Conservation (phyloP, 192 early-diverging fungal genomes). For the Backusella australiensis region DNA sequence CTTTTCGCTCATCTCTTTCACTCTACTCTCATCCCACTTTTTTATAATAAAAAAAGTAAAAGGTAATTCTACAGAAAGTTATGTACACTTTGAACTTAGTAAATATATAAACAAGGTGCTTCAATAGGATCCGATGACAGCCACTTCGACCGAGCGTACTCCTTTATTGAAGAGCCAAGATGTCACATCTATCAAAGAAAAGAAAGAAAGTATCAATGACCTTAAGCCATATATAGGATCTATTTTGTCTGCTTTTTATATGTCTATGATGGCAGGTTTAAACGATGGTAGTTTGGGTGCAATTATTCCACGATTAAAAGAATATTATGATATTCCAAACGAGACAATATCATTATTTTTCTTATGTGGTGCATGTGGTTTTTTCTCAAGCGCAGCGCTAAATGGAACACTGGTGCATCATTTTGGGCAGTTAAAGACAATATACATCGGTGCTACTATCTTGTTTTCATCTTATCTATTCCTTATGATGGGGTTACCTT, state of each 20-base stretch:
- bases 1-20: background rate
- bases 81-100: background rate
- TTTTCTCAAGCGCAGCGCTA: constrained; percentile 18
- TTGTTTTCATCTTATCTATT: constrained; percentile 15
- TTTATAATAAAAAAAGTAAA: background rate
- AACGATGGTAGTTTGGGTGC: constrained; percentile 35
- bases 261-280: constrained; percentile 19
- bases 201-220: constrained; percentile 2
- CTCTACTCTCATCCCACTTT: background rate
- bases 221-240: background rate
- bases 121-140: background rate
- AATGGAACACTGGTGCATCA: constrained; percentile 27
- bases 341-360: constrained; percentile 27
- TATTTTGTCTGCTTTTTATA: constrained; percentile 2
- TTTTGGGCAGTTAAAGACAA: constrained; percentile 12
- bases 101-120: background rate
- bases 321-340: constrained; percentile 29
- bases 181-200: background rate
- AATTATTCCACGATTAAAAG: constrained; percentile 28
- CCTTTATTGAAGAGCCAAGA: background rate
- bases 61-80: background rate
- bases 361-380: constrained; percentile 20
- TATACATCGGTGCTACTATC: constrained; percentile 11
- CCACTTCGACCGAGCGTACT: background rate
- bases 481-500: constrained; percentile 22